These are phyloP conservation scores for Neurospora tetrasperma DNA, from an alignment of 495 filamentous ascomycete genomes.

Conservation along the genomic window DNA sequence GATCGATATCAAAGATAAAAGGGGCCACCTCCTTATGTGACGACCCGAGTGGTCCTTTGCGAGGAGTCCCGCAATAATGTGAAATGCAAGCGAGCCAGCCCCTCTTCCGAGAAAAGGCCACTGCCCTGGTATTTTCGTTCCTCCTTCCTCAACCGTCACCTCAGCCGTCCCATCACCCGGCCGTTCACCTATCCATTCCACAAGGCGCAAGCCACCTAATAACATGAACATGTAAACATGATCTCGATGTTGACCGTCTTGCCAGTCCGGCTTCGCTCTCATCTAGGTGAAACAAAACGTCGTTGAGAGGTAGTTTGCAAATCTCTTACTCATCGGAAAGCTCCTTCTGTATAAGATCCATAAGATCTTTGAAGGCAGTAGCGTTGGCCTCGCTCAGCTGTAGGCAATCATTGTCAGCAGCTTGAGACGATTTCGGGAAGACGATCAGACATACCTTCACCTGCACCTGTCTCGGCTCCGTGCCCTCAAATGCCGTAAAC, in stretches of 20 bases:
- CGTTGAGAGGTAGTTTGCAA: background rate
- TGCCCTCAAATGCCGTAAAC: constrained; percentile 50
- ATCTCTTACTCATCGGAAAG: constrained; percentile 17
- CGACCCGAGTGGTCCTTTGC: background rate
- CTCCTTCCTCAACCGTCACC: background rate
- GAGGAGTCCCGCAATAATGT: background rate
- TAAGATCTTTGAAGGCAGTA: constrained; percentile 29
- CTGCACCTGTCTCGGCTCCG: constrained; percentile 47
- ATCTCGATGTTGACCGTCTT: background rate
- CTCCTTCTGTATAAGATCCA: constrained; percentile 30
- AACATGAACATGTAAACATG: background rate
- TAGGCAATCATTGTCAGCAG: constrained; percentile 3
- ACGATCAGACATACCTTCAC: constrained; percentile 51
- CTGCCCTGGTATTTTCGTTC: background rate
- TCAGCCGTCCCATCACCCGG: background rate
- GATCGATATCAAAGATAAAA: background rate
- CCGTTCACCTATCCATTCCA: background rate
- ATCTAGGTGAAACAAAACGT: background rate
- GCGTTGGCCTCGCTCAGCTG: constrained; percentile 38
- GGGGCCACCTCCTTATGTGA: background rate
- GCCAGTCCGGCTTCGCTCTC: background rate
- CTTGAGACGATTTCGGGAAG: background rate
- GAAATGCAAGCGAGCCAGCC: background rate
- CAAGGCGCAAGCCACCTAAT: background rate
- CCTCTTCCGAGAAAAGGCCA: background rate